Evolutionary conservation across 371 early-diverging fungal genomes (phyloP).

Genomic region (Umbelopsis sp.): DNA sequence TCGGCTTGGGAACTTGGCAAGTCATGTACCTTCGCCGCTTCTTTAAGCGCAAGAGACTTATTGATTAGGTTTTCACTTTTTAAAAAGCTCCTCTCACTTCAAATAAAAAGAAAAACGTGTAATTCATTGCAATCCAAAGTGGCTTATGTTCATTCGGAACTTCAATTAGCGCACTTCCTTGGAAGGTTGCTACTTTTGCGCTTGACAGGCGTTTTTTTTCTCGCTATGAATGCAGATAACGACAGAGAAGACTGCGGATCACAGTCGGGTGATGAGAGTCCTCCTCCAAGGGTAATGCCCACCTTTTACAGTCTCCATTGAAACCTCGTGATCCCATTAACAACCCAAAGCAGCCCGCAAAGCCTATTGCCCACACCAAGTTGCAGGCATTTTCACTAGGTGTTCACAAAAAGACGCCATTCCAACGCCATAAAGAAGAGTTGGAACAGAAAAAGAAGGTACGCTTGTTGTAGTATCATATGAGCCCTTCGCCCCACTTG

Average conservation of each 20-base stretch:
- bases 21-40: slow-evolving; percentile 80
- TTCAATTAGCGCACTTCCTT: neutral
- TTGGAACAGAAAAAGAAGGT: slow-evolving; percentile 75
- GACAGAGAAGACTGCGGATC: slow-evolving; percentile 9
- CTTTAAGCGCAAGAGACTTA: slow-evolving; percentile 88
- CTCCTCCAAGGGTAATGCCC: slow-evolving; percentile 3
- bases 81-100: neutral
- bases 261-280: slow-evolving; percentile 5
- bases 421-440: slow-evolving; percentile 79
- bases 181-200: neutral
- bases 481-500: neutral
- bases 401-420: slow-evolving; percentile 70
- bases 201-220: neutral
- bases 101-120: slow-evolving; percentile 8
- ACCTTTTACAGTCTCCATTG: neutral
- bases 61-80: slow-evolving; percentile 46
- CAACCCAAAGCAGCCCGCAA: neutral
- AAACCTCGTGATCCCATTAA: neutral
- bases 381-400: slow-evolving; percentile 73
- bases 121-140: neutral
- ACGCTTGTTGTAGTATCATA: neutral
- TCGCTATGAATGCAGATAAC: neutral
- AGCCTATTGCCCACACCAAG: slow-evolving; percentile 65
- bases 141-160: slow-evolving; percentile 7
- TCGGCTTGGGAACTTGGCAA: slow-evolving; percentile 80